Conservation (phyloP, 2,329 filamentous ascomycete species). For the Hawksworthiomyces lignivorus region DNA sequence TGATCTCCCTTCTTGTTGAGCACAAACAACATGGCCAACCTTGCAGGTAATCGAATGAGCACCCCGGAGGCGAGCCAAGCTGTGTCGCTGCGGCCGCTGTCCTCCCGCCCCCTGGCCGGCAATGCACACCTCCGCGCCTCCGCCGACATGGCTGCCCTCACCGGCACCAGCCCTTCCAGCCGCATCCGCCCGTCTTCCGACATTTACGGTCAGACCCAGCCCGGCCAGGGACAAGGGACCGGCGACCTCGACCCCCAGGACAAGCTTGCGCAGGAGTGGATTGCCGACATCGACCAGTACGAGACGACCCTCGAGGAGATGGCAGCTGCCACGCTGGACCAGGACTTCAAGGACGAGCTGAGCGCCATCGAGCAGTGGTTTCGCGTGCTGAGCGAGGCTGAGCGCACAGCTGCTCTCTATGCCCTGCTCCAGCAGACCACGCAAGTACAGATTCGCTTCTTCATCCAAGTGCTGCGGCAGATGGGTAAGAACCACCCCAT, state of each 20-base stretch:
- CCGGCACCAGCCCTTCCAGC: slow-evolving; percentile 55
- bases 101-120: slow-evolving; percentile 67
- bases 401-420: slow-evolving; percentile 90
- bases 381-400: slow-evolving; percentile 90
- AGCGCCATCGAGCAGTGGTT: slow-evolving; percentile 99
- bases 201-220: slow-evolving; percentile 74
- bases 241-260: slow-evolving; percentile 77
- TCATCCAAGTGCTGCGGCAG: slow-evolving; percentile 96
- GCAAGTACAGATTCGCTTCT: slow-evolving; percentile 97
- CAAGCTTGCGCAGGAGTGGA: slow-evolving; percentile 95
- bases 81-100: slow-evolving; percentile 73
- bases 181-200: slow-evolving; percentile 93
- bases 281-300: slow-evolving; percentile 97
- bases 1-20: slow-evolving; percentile 8
- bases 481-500: slow-evolving; percentile 98
- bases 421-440: slow-evolving; percentile 96
- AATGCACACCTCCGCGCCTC: slow-evolving; percentile 83
- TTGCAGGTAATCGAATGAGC: slow-evolving; percentile 85
- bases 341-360: slow-evolving; percentile 98
- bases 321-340: slow-evolving; percentile 95
- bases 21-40: slow-evolving; percentile 59
- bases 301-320: slow-evolving; percentile 98
- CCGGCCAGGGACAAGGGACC: slow-evolving; percentile 58
- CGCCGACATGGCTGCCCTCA: slow-evolving; percentile 85
- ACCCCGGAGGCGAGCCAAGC: slow-evolving; percentile 85